Conservation (phyloP, 73 alveolate genomes). For the Paramecium biaurelia region DNA sequence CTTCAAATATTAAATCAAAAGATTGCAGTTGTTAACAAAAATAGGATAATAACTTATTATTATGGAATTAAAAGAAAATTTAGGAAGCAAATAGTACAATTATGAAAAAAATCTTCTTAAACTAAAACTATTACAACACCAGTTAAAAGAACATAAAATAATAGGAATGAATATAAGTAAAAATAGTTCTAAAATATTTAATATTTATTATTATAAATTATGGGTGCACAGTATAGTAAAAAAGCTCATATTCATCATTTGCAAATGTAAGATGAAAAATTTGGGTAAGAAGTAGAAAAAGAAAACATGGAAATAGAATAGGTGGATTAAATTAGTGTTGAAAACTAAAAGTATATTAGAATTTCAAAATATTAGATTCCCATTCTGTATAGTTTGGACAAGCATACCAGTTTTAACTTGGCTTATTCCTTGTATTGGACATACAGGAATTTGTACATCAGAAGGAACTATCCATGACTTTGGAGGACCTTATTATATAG, state of each 20-base stretch:
- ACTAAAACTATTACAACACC: neutral
- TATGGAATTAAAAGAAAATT: no score
- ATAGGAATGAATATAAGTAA: neutral
- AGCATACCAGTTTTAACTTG: conserved; percentile 89
- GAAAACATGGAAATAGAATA: neutral
- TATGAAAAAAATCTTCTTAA: neutral
- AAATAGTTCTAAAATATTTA: neutral
- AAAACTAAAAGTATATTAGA: neutral
- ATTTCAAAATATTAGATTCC: conserved; percentile 69
- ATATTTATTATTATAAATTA: no score
- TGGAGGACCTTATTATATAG: conserved; percentile 89
- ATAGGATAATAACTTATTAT: neutral
- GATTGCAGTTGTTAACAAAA: neutral
- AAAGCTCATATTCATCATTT: neutral
- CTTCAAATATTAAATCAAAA: neutral
- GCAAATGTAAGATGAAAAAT: neutral
- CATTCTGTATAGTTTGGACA: conserved; percentile 95
- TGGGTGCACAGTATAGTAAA: neutral
- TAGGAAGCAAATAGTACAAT: no score
- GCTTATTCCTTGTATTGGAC: conserved; percentile 92
- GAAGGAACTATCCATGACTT: conserved; percentile 93
- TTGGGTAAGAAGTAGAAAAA: neutral
- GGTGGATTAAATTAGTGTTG: neutral
- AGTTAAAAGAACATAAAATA: neutral
- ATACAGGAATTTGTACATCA: conserved; percentile 90